Conservation (phyloP, 257 asterid species). For the Euphrasia confusa region DNA sequence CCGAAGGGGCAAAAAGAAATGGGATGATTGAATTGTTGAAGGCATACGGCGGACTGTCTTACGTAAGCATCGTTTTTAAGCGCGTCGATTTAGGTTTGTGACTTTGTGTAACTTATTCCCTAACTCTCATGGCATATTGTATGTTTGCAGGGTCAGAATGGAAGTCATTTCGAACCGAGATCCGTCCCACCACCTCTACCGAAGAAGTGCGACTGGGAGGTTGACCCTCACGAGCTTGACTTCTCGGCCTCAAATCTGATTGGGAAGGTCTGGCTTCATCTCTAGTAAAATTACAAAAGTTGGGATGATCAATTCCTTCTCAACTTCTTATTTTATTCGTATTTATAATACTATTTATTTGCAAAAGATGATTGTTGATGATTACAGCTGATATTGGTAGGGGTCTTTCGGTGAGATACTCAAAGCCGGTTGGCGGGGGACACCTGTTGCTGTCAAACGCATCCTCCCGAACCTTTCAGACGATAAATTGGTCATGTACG, state of each 20-base stretch:
- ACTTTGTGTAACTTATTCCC: background rate
- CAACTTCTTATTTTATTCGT: no score
- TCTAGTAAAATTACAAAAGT: conserved; percentile 6
- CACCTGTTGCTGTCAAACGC: conserved; percentile 96
- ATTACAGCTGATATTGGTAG: conserved; percentile 44
- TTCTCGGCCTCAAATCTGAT: conserved; percentile 62
- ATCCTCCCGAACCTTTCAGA: conserved; percentile 97
- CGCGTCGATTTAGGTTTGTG: background rate
- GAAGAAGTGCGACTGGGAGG: conserved; percentile 98
- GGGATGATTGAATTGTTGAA: conserved; percentile 65
- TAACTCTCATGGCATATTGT: conserved; percentile 1
- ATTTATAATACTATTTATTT: conserved; percentile 8
- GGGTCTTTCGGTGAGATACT: conserved; percentile 99
- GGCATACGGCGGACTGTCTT: conserved; percentile 80
- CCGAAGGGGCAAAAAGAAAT: conserved; percentile 80
- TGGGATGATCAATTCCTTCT: no score
- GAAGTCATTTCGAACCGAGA: conserved; percentile 96
- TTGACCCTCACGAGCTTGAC: conserved; percentile 87
- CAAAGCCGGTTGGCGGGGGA: conserved; percentile 93
- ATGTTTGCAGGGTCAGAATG: conserved; percentile 76
- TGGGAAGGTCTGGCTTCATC: conserved; percentile 66
- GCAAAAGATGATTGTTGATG: conserved; percentile 27
- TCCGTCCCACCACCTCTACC: conserved; percentile 91
- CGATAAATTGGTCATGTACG: conserved; percentile 88
- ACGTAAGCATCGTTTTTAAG: conserved; percentile 46